Base-by-base conservation (phyloP, 345 rosid species). In the Hibiscus mutabilis region DNA sequence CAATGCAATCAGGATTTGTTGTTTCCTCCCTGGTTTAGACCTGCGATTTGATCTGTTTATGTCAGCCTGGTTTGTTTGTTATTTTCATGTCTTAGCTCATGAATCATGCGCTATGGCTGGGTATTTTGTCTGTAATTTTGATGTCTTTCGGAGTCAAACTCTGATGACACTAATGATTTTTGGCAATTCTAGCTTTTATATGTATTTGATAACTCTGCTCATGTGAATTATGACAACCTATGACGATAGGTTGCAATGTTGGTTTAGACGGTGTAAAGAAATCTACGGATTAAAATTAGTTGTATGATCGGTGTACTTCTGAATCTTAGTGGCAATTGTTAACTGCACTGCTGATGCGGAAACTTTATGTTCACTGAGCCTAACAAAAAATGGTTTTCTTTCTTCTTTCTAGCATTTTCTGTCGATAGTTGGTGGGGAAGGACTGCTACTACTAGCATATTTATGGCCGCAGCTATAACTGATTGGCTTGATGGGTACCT, bases 401-500 rank as follows among this genome's bases (percentile, higher is more conserved):
- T 10, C 69, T 74, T 77, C 68, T 66, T 16, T 37, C 60, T 79
- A 95, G 98, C 96, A 37, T 95, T 92, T 80, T 92, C 89, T 44
- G 77, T 89, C 72, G 98, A 95, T 84, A 83, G 84, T 71, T 86
- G 96, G 96, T 90, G 86, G 97, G 99, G 92, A n/a, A 95, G 83
- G 71, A 91, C 97, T 24, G 92, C 97, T 6, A 95, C 99, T 5
- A 91, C 97, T 4, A 85, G 94, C 74, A 86, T 92, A 73, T 95
- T 95, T 74, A 79, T 95, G 72, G 91, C 87, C 27, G 98, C 99
- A 14, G 97, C 99, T 15, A 76, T 92, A 68, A 95, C 99, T n/a
- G 99, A 95, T 74, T 95, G 99, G 99, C 98, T 95, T 59, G 99
- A 95, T 72, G 99, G 99, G 19, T 95, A 92, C 78, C 77, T 95